Evolutionary conservation across 2,329 filamentous ascomycete genomes (phyloP).

Genomic region (Alternaria atra): DNA sequence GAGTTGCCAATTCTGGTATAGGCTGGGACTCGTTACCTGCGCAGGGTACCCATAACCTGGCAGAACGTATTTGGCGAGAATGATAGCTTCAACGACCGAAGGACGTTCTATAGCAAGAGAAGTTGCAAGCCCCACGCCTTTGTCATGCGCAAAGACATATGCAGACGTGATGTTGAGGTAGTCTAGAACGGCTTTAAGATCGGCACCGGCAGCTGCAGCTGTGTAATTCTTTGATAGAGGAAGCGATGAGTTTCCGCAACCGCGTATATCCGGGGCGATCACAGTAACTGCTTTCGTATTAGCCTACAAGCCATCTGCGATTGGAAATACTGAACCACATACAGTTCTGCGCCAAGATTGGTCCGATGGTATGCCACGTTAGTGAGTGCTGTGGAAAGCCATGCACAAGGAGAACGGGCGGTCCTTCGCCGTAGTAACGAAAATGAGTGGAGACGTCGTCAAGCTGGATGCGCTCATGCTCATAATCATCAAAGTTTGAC

Average conservation of each 20-base stretch:
- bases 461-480: neutral
- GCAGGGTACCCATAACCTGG: neutral
- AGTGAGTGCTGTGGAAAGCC: neutral
- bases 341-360: neutral
- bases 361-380: neutral
- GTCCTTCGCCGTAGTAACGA: neutral
- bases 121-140: slow-evolving; percentile 55
- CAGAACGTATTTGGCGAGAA: neutral
- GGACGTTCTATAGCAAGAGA: slow-evolving; percentile 21
- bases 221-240: slow-evolving; percentile 54
- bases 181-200: slow-evolving; percentile 35
- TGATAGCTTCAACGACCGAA: neutral
- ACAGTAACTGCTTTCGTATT: slow-evolving; percentile 13
- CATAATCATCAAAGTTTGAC: neutral
- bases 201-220: slow-evolving; percentile 43
- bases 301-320: neutral
- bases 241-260: slow-evolving; percentile 45
- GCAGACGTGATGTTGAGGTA: slow-evolving; percentile 36
- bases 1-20: slow-evolving; percentile 49
- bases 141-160: slow-evolving; percentile 59
- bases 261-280: slow-evolving; percentile 15
- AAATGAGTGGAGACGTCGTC: neutral
- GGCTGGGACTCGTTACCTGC: slow-evolving; percentile 46
- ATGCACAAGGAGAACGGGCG: neutral
- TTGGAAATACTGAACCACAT: neutral